A percentile compares a stretch with the other conserved stretches of the same genome.
Conservation (phyloP, 2,329 filamentous ascomycete species). For the Rhynchosporium graminicola region DNA sequence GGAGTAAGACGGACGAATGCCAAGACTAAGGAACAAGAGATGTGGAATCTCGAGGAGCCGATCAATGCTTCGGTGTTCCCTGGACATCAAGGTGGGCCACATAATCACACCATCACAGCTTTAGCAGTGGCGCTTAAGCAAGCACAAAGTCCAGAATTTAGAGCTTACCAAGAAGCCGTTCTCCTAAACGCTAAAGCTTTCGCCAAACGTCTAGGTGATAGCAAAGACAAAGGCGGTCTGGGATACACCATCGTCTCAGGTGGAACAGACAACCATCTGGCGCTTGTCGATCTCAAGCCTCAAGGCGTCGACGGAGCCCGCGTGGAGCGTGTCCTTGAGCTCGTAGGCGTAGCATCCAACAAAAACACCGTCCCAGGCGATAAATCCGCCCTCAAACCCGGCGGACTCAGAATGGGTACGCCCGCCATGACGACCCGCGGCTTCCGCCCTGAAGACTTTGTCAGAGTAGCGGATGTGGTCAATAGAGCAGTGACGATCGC, state of each 20-base stretch:
- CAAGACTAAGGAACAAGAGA: constrained; percentile 81
- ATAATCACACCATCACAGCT: constrained; percentile 98
- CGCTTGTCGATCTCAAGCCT: constrained; percentile 87
- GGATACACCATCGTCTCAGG: constrained; percentile 90
- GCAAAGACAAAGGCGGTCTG: constrained; percentile 72
- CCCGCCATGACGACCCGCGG: constrained; percentile 97
- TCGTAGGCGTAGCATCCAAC: constrained; percentile 95
- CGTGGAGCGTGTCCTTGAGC: constrained; percentile 86
- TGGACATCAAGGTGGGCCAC: constrained; percentile 94
- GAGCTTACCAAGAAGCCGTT: constrained; percentile 87
- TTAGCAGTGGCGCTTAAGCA: constrained; percentile 94
- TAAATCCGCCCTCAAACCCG: constrained; percentile 88
- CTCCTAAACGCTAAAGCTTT: constrained; percentile 89
- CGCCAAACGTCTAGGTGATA: constrained; percentile 61
- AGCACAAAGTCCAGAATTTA: constrained; percentile 85
- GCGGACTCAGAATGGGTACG: constrained; percentile 89
- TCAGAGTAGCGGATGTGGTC: constrained; percentile 80
- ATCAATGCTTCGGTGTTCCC: constrained; percentile 98
- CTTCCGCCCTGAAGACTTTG: constrained; percentile 87
- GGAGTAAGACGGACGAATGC: constrained; percentile 80
- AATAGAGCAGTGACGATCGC: constrained; percentile 81
- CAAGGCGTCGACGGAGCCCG: constrained; percentile 85
- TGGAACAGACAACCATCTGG: constrained; percentile 96
- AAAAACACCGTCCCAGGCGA: constrained; percentile 99
- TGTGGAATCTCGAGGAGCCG: constrained; percentile 87